Conservation (phyloP, 495 filamentous ascomycete species). For the Lindgomyces ingoldianus region DNA sequence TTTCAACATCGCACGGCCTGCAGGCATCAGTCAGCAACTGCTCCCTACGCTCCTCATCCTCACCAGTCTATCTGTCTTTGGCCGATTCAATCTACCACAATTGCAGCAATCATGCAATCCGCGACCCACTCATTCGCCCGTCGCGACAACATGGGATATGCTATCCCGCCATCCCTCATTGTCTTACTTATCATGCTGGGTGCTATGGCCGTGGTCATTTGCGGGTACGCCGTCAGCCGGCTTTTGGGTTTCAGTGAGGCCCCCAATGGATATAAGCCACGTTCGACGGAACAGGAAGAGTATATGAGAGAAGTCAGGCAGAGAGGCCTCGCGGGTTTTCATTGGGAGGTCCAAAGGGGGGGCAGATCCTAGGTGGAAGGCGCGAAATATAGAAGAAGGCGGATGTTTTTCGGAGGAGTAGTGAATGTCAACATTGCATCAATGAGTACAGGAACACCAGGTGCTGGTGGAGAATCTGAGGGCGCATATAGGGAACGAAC, state of each 20-base stretch:
- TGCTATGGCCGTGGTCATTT: not conserved
- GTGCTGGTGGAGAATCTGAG: no score
- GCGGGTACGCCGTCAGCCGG: not conserved
- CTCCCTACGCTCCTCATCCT: no score
- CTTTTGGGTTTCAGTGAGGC: not conserved
- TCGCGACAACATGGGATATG: constrained; percentile 25
- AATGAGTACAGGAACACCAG: no score
- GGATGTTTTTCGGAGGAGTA: no score
- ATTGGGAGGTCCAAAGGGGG: not conserved
- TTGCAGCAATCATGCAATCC: not conserved
- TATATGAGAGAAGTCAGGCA: constrained; percentile 23
- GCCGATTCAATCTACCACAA: not conserved
- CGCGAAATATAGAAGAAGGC: no score
- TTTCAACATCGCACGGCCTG: no score
- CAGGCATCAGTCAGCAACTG: no score
- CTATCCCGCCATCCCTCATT: constrained; percentile 17
- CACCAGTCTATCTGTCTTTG: no score
- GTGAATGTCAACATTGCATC: not conserved
- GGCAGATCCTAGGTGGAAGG: not conserved
- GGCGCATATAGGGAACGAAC: no score
- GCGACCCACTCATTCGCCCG: not conserved
- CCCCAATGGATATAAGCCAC: not conserved
- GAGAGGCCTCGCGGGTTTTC: not conserved
- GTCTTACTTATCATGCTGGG: constrained; percentile 26
- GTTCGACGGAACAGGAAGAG: not conserved